These are phyloP conservation scores for Cryphonectria radicalis DNA, from an alignment of 2,329 filamentous ascomycete genomes.

Conservation along the genomic window DNA sequence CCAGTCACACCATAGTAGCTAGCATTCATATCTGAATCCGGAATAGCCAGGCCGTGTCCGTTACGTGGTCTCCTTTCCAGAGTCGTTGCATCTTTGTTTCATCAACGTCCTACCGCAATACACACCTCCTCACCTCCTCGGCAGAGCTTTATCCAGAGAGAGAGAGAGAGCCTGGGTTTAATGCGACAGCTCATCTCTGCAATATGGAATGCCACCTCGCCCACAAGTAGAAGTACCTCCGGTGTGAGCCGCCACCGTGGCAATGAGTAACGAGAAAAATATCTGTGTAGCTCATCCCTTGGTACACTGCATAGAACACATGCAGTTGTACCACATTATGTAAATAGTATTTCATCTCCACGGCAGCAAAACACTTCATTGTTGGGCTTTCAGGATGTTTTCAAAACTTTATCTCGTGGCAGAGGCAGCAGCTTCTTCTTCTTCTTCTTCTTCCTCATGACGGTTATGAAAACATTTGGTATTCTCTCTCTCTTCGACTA, in stretches of 20 bases:
- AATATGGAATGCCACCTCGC: background rate
- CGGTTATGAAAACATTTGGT: too few species aligned
- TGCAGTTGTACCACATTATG: too few species aligned
- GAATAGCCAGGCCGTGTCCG: background rate
- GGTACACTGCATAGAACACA: background rate
- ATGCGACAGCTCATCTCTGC: background rate
- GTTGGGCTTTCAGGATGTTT: background rate
- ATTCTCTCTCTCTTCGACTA: too few species aligned
- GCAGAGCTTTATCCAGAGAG: background rate
- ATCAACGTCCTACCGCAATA: conserved; percentile 9
- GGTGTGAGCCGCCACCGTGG: background rate
- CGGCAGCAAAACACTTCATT: background rate
- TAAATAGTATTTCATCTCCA: background rate
- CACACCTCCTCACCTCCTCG: background rate
- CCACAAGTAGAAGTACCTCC: background rate
- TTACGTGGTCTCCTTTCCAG: background rate
- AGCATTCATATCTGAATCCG: background rate
- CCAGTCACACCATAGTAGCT: background rate
- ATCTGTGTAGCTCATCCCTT: background rate
- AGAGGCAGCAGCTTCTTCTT: too few species aligned
- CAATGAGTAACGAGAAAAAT: background rate
- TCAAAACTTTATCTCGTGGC: too few species aligned
- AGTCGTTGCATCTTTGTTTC: conserved; percentile 20
- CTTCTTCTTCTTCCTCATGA: too few species aligned
- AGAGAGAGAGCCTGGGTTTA: background rate